Conservation (phyloP, 768 basidiomycete genomes). For the Podaxis sp. region DNA sequence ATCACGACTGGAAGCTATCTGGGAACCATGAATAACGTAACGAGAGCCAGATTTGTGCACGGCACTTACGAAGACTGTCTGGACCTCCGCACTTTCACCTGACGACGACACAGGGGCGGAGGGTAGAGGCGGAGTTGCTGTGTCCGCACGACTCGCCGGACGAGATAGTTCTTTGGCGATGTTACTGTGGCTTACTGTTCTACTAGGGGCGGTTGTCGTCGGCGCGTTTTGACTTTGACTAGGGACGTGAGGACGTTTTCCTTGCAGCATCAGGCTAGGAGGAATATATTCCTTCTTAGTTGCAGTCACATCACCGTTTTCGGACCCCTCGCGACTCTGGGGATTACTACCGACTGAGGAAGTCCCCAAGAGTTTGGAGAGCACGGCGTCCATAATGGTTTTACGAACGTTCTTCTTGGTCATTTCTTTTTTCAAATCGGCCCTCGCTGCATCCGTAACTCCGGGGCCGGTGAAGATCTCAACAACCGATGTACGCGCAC, state of each 20-base stretch:
- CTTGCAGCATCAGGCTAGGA: constrained; percentile 65
- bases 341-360: constrained; percentile 37
- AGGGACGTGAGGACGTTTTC: constrained; percentile 42
- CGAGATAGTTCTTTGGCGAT: constrained; percentile 43
- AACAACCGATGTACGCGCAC: constrained; percentile 74
- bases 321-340: constrained; percentile 54
- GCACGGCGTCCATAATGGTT: constrained; percentile 77
- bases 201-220: constrained; percentile 44
- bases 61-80: constrained; percentile 63
- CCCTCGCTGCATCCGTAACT: constrained; percentile 81
- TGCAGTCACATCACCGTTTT: constrained; percentile 44
- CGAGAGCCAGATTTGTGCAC: background rate
- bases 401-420: constrained; percentile 82
- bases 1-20: constrained; percentile 85
- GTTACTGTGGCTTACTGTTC: constrained; percentile 16
- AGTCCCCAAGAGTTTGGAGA: constrained; percentile 57
- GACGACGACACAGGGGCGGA: constrained; percentile 23
- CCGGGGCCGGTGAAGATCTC: constrained; percentile 81
- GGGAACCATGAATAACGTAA: background rate
- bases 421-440: constrained; percentile 93
- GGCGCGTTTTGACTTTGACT: constrained; percentile 30
- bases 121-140: constrained; percentile 36
- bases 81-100: constrained; percentile 44
- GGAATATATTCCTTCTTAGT: constrained; percentile 62
- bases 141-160: constrained; percentile 59